Base-by-base conservation (phyloP, 768 basidiomycete species). In the Sarcodon aspratus region DNA sequence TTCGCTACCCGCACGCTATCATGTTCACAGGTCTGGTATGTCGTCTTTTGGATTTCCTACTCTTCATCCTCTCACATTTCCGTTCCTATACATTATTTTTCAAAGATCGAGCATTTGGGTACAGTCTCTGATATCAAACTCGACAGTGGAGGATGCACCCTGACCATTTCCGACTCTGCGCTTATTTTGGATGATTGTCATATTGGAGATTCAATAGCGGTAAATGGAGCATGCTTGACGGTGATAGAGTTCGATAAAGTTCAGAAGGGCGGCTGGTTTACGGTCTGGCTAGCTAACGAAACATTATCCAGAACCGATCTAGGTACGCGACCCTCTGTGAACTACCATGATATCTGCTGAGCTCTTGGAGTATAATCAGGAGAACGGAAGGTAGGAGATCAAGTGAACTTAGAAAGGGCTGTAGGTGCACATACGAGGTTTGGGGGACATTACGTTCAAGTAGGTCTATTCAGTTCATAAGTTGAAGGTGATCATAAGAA, bases 381-480 rank as follows among this genome's bases (percentile, higher is more conserved):
- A 33, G 81, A 89, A 58, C 71, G 86, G 48, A 75, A 71, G 54
- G 78, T 80, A 13, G 90, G 88, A 15, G 82, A 90, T 54, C 74
- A 80, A 56, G 76, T 97, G 43, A 97, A 98, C 63, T 72, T 94
- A 36, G 96, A 99, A 69, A 78, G 96, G 45, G 96, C 96, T 2
- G 92, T 98, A 90, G 82, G 80, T 17, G 82, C 85, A 5, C 87
- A 93, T 67, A 81, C 78, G 13, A 73, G 95, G 49, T 96, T 98
- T 58, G 96, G 96, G 27, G 96, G 96, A 9, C 96, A 99, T 62
- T 93, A 94, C 61, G 96, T 99, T 17, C 95, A 98, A 79, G 93
- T 89, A 58, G 48, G 71, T 51, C 5, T 40, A 13, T 10, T 13
- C 42, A 50, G 34, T 33, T 6, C 15, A 15, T 27, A 36, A 33